Evolutionary conservation across 2,329 filamentous ascomycete genomes (phyloP), one percentile per base, ranked within the genome.

Genomic region (Xylariaceae sp.): DNA sequence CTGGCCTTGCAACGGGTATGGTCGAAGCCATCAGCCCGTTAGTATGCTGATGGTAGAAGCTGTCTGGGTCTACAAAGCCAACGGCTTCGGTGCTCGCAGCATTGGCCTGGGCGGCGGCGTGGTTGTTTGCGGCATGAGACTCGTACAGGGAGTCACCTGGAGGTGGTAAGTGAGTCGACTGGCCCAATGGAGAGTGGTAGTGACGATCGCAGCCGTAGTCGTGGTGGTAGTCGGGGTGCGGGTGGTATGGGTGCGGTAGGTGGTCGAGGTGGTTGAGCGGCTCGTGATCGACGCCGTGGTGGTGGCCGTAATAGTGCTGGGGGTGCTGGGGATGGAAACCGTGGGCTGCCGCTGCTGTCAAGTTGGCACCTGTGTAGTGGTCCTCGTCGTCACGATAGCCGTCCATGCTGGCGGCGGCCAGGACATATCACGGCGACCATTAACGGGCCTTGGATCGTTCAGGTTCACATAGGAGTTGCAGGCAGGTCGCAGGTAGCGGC

Each of bases 1-100:
- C 72, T 56, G 72, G 70, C 66, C 73, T 71, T 42, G 74, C 66
- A 50, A 72, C 70, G 40, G 68, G 62, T 56, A 69, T 62, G 31
- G 67, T 62, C 38, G 71, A 67, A 58, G 73, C 71, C 73, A 75
- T 74, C 62, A 66, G 65, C 60, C 68, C 63, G 62, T 67, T 68
- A 61, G 71, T 71, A 63, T 77, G 78, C 65, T 71, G 74, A 60
- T 74, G 75, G 69, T 82, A 82, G 67, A 80, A 82, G 65, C 79
- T 73, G 74, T 80, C 78, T 60, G 79, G 77, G 61, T 79, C 74
- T 69, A 75, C 65, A 62, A 72, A 56, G 61, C 71, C 70, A 65
- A 69, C 65, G 58, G 67, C 69, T 72, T 73, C 69, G 57, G 53
- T 53, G 47, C 51, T 55, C 54, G 53, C 62, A 56, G 69, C 66